Evolutionary conservation across 2,329 filamentous ascomycete genomes (phyloP).

Genomic region (Pyrenophora seminiperda): DNA sequence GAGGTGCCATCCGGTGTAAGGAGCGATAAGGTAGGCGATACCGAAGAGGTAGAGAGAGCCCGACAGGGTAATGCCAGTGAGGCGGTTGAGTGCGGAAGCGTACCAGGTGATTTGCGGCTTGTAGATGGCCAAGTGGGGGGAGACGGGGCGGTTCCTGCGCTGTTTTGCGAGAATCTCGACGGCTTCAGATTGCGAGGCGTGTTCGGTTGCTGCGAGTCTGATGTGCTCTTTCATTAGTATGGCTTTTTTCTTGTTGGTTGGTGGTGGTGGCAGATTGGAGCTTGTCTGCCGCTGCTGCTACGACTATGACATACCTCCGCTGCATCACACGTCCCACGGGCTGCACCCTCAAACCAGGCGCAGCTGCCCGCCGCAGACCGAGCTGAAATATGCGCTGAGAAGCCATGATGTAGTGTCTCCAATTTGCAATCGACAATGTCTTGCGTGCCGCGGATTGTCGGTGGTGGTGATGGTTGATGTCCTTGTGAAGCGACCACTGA

Average conservation of each 20-base stretch:
- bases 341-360: slow-evolving; percentile 50
- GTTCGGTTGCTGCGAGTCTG: slow-evolving; percentile 61
- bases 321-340: slow-evolving; percentile 51
- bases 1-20: slow-evolving; percentile 73
- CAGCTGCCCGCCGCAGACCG: slow-evolving; percentile 49
- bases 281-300: slow-evolving; percentile 11
- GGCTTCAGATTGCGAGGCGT: slow-evolving; percentile 60
- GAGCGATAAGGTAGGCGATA: slow-evolving; percentile 78
- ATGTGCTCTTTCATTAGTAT: slow-evolving; percentile 16
- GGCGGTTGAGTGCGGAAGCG: slow-evolving; percentile 74
- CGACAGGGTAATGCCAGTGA: slow-evolving; percentile 77
- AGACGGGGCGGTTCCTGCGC: slow-evolving; percentile 78
- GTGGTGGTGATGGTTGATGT: slow-evolving; percentile 37
- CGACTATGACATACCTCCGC: slow-evolving; percentile 52
- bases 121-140: slow-evolving; percentile 88
- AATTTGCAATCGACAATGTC: slow-evolving; percentile 22
- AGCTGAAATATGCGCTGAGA: slow-evolving; percentile 55
- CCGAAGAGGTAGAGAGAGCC: slow-evolving; percentile 81
- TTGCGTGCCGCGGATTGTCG: slow-evolving; percentile 8
- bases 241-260: neutral
- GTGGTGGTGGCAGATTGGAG: slow-evolving; percentile 3
- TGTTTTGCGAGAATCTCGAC: slow-evolving; percentile 76
- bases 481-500: slow-evolving; percentile 13
- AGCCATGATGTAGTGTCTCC: slow-evolving; percentile 41
- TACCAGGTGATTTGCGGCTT: slow-evolving; percentile 84